A percentile compares a stretch with the other conserved stretches of the same genome.
phyloP scores from a whole-genome alignment of 768 basidiomycete genomes.

The Mycena epipterygia region DNA sequence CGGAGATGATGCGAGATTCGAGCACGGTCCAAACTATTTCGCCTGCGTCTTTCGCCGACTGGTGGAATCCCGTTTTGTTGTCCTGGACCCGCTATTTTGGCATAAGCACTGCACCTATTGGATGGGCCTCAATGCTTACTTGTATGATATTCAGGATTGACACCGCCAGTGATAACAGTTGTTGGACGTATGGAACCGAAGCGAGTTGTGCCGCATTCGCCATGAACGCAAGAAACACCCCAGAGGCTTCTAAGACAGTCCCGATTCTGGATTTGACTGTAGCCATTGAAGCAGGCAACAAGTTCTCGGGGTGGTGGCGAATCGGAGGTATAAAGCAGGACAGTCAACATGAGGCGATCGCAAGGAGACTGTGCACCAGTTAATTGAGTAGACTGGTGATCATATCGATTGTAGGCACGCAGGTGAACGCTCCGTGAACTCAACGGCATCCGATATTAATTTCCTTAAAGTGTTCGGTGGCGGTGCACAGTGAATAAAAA shows the following conservation, averaged over 20 bases:
- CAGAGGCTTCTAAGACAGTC: background rate
- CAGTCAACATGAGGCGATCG: background rate
- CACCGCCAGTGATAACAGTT: slow-evolving; percentile 9
- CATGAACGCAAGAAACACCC: background rate
- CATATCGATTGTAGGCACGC: no score
- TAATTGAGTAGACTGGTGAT: no score
- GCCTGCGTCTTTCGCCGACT: background rate
- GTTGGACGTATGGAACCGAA: slow-evolving; percentile 3
- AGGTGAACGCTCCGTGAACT: no score
- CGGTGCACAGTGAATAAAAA: no score
- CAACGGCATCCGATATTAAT: no score
- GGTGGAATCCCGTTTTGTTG: slow-evolving; percentile 14
- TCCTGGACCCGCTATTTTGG: background rate
- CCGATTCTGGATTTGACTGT: background rate
- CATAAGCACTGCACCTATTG: background rate
- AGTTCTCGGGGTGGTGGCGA: no score
- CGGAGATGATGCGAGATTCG: background rate
- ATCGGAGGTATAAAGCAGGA: background rate
- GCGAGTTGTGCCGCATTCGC: background rate
- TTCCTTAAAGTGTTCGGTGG: no score
- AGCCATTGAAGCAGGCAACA: background rate
- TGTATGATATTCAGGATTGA: background rate
- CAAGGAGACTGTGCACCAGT: no score
- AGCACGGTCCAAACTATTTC: background rate
- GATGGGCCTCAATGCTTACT: background rate